phyloP scores from a whole-genome alignment of 2,329 filamentous ascomycete genomes.

The Diplodia scrobiculata region DNA sequence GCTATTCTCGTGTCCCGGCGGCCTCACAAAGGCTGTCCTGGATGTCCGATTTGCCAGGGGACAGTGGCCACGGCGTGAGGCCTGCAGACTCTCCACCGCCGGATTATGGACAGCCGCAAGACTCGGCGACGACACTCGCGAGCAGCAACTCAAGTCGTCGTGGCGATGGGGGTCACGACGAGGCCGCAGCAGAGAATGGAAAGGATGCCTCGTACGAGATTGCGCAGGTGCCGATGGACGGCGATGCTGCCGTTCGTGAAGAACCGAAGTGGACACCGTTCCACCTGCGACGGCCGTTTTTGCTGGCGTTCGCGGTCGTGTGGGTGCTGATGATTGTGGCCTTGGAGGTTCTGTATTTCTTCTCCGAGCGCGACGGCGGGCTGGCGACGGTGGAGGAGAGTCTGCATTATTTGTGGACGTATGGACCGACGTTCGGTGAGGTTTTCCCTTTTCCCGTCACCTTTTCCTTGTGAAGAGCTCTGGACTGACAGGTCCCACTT shows the following conservation, averaged over 20 bases:
- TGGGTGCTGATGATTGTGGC: slow-evolving; percentile 1
- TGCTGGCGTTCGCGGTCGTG: neutral
- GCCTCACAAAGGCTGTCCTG: too few species aligned
- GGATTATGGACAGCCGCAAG: neutral
- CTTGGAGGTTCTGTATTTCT: neutral
- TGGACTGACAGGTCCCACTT: neutral
- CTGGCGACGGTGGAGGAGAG: slow-evolving; percentile 2
- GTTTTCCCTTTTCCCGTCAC: neutral
- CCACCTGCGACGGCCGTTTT: neutral
- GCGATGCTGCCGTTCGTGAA: neutral
- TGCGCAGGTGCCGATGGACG: neutral
- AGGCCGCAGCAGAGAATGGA: neutral
- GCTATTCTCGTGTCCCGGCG: too few species aligned
- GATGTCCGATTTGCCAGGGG: too few species aligned
- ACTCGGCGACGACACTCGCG: neutral
- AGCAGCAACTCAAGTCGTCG: too few species aligned
- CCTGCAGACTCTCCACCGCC: too few species aligned
- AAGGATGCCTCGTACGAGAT: neutral
- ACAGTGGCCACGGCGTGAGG: neutral
- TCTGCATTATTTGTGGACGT: slow-evolving; percentile 19
- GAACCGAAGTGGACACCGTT: slow-evolving; percentile 3
- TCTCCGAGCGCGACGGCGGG: neutral
- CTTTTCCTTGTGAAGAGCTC: too few species aligned
- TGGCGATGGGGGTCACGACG: neutral
- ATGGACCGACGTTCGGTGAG: slow-evolving; percentile 11